These are phyloP conservation scores for Pinus albicaulis DNA, from an alignment of 75 land plant genomes.

Conservation along the genomic window DNA sequence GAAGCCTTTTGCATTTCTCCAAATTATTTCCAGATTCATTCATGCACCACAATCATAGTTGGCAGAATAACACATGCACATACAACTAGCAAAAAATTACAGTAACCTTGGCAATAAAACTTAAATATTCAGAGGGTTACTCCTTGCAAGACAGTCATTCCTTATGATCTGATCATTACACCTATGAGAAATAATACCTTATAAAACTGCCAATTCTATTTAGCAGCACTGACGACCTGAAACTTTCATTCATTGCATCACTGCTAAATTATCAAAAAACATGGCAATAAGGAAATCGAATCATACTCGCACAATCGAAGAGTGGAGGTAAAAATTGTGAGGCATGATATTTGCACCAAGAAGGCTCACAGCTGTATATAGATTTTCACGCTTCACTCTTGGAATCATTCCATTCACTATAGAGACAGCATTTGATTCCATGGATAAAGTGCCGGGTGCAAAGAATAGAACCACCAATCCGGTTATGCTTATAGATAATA, in stretches of 20 bases:
- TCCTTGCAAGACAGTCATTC: too few species aligned
- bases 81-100: too few species aligned
- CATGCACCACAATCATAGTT: too few species aligned
- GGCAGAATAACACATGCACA: too few species aligned
- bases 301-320: slow-evolving; percentile 75
- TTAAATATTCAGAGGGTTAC: too few species aligned
- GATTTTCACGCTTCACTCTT: slow-evolving; percentile 67
- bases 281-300: slow-evolving; percentile 2
- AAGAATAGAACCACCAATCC: slow-evolving; percentile 52
- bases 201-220: too few species aligned
- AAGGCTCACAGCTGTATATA: slow-evolving; percentile 67
- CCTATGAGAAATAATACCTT: too few species aligned
- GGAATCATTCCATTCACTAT: slow-evolving; percentile 56
- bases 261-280: background rate
- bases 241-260: background rate
- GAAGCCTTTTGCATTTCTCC: too few species aligned
- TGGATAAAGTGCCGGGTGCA: slow-evolving; percentile 50
- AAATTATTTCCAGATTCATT: too few species aligned
- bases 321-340: slow-evolving; percentile 87
- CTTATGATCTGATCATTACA: too few species aligned
- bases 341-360: slow-evolving; percentile 89
- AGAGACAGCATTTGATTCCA: slow-evolving; percentile 50
- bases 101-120: too few species aligned
- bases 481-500: slow-evolving; percentile 37
- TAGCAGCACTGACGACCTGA: background rate